Conservation (phyloP, 495 filamentous ascomycete species). For the Talaromyces trachyspermus region DNA sequence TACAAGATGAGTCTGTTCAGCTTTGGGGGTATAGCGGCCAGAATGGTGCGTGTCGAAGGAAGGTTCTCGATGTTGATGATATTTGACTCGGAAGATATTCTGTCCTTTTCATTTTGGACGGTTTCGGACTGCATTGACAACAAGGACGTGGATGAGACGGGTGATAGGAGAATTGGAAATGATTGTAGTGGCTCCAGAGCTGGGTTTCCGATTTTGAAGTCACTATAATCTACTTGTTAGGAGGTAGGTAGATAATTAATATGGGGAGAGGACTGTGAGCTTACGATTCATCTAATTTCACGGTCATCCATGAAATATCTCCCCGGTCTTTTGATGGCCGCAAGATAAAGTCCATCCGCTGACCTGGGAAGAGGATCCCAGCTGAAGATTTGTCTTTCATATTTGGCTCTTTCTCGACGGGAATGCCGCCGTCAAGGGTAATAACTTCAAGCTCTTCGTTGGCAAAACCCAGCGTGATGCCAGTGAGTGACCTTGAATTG, state of each 20-base stretch:
- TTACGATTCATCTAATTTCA: constrained; percentile 40
- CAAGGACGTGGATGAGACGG: neutral
- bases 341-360: constrained; percentile 41
- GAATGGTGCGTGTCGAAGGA: constrained; percentile 18
- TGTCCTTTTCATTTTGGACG: neutral
- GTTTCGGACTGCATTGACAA: too few species aligned
- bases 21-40: constrained; percentile 18
- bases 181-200: constrained; percentile 34
- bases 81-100: neutral
- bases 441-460: constrained; percentile 25
- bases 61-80: constrained; percentile 18
- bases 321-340: constrained; percentile 9
- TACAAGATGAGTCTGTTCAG: constrained; percentile 36
- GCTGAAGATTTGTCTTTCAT: constrained; percentile 19
- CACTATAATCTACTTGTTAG: constrained; percentile 11
- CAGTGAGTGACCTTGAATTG: constrained; percentile 30
- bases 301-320: constrained; percentile 17
- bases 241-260: neutral
- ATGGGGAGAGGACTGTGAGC: neutral
- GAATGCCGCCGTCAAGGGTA: constrained; percentile 37
- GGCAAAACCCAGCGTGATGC: constrained; percentile 29
- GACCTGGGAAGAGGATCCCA: constrained; percentile 43
- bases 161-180: constrained; percentile 22
- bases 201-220: constrained; percentile 41
- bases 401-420: constrained; percentile 15